Base-by-base conservation (phyloP, 306 rosid genomes). In the Glycine soja region DNA sequence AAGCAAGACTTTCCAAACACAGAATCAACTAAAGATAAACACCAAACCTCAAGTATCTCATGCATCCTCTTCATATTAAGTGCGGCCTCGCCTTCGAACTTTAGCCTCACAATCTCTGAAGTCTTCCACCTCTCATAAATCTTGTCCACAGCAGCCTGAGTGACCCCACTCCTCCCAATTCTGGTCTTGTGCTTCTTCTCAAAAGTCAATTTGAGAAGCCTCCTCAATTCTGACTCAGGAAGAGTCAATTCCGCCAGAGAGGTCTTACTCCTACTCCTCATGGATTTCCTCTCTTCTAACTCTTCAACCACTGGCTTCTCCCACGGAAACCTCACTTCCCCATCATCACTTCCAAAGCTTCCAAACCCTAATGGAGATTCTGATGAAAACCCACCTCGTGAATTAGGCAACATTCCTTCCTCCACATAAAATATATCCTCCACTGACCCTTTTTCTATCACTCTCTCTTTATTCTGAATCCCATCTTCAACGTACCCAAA, bases 31-130 rank as follows among this genome's bases (percentile, higher is more conserved):
- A 67, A 48, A 77, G 70, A 65, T 30, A 73, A 77, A 77, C 81
- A 86, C 42, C 91, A 88, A 81, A 95, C 99, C 99, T 95, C 99
- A 16, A 95, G 74, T 74, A 95, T 90, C 85, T 95, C 98, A 77
- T 95, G 99, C 94, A 90, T 91, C 84, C 98, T 90, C 86, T 77
- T 93, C 99, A 95, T 95, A 86, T 95, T 95, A 71, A 95, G 97
- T 3, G 98, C 99, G 61, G 99, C 91, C 1, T 90, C 89, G 18
- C 99, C 99, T 85, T 93, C 96, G 2, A 95, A 88, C 87, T 90
- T 93, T 16, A 95, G 88, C 83, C 99, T 87, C 81, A 95, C 97
- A 82, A 93, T 91, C 89, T 95, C 99, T 0, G 89, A 77, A 0
- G 86, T 75, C 89, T 90, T 93, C 98, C 99, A 95, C 78, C 85